Conservation (phyloP, 139 green algal genomes). For the Chlamydomonas urium region DNA sequence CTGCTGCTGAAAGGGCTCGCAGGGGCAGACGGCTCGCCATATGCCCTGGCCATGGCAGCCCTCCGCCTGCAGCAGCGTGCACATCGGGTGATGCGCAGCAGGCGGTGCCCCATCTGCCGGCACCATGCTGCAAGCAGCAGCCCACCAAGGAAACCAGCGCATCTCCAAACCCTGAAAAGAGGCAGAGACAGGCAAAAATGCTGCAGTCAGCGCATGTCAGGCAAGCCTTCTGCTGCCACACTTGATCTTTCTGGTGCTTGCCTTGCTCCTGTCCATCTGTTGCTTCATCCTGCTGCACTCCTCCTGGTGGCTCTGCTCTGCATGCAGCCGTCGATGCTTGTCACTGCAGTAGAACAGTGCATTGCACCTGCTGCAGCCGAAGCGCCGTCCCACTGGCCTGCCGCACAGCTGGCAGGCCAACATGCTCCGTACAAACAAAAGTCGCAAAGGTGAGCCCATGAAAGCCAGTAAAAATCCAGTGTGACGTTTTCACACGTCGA, state of each 20-base stretch:
- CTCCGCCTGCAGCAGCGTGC: not conserved
- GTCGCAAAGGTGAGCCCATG: too few species aligned
- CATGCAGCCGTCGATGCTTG: conserved; percentile 6
- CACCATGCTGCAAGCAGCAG: too few species aligned
- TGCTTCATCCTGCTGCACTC: conserved; percentile 6
- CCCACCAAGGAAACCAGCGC: conserved; percentile 5
- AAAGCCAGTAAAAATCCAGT: too few species aligned
- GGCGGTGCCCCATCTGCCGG: too few species aligned
- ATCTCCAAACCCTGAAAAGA: conserved; percentile 6
- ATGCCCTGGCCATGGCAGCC: not conserved
- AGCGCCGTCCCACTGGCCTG: not conserved
- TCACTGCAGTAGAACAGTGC: conserved; percentile 11
- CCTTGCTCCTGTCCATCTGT: not conserved
- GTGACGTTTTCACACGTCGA: too few species aligned
- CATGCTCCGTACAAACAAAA: too few species aligned
- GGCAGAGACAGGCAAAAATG: too few species aligned
- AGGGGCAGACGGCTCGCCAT: not conserved
- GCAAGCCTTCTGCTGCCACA: too few species aligned
- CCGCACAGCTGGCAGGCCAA: conserved; percentile 1
- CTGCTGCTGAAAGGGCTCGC: too few species aligned
- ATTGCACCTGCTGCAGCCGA: not conserved
- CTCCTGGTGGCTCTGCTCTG: not conserved
- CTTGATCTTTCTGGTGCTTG: too few species aligned
- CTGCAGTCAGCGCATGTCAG: too few species aligned
- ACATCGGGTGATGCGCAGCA: too few species aligned